phyloP scores from a whole-genome alignment of 352 stramenopile genomes.

The Pythium chondricola region DNA sequence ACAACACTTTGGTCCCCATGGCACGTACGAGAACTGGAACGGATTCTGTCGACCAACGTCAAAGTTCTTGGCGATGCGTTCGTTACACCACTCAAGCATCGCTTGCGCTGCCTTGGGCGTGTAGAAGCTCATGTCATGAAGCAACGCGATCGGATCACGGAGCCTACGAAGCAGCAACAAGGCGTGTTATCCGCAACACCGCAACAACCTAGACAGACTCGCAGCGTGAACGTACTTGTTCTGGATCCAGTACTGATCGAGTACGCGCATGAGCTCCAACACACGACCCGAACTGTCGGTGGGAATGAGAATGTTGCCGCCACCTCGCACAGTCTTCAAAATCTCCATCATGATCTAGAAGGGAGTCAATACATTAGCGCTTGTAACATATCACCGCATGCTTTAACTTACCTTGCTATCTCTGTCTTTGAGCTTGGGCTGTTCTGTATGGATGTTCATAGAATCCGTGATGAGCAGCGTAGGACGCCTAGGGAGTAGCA shows the following conservation, averaged over 20 bases:
- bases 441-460: conserved; percentile 81
- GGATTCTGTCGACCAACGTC: conserved; percentile 84
- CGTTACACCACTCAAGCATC: conserved; percentile 89
- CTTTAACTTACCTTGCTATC: conserved; percentile 62
- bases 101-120: conserved; percentile 82
- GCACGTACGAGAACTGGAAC: conserved; percentile 83
- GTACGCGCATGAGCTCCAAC: conserved; percentile 93
- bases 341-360: conserved; percentile 92
- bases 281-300: conserved; percentile 91
- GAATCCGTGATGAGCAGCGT: conserved; percentile 87
- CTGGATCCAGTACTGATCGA: conserved; percentile 95
- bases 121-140: conserved; percentile 89
- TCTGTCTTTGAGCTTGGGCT: conserved; percentile 83
- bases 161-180: conserved; percentile 30
- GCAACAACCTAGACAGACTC: background rate
- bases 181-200: background rate
- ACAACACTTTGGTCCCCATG: too few relatives aligned
- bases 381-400: background rate
- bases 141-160: conserved; percentile 75
- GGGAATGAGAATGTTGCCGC: conserved; percentile 94
- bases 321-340: conserved; percentile 87
- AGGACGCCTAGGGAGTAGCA: conserved; percentile 37
- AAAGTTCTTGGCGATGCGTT: conserved; percentile 88
- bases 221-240: conserved; percentile 68
- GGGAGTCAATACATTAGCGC: conserved; percentile 12